These are phyloP conservation scores for Dianthus caryophyllus DNA, from an alignment of 148 eudicot genomes.

Conservation along the genomic window DNA sequence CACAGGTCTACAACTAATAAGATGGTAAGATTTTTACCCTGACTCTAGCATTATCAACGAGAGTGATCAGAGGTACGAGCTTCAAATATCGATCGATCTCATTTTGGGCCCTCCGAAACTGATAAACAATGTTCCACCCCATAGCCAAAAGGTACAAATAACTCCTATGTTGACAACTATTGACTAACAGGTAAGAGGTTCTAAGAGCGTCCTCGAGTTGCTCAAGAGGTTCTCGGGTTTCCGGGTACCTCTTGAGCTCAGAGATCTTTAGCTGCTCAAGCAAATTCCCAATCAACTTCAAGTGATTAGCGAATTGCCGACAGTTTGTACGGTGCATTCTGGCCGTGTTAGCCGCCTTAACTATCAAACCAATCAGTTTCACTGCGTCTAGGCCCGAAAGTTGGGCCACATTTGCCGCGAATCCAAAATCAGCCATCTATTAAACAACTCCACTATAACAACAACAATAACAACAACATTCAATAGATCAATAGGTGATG, in stretches of 20 bases:
- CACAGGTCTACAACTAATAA: background rate
- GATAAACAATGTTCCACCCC: constrained; percentile 99
- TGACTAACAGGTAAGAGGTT: constrained; percentile 78
- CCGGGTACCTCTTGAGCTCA: constrained; percentile 81
- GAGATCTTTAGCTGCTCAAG: constrained; percentile 73
- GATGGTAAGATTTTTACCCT: constrained; percentile 43
- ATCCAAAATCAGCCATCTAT: constrained; percentile 58
- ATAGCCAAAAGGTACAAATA: constrained; percentile 87
- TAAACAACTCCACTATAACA: constrained; percentile 20
- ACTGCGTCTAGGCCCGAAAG: constrained; percentile 78
- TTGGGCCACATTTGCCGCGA: constrained; percentile 69
- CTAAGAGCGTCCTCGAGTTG: constrained; percentile 92
- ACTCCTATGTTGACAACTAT: constrained; percentile 89
- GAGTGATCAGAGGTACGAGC: constrained; percentile 86
- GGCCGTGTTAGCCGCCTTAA: constrained; percentile 74
- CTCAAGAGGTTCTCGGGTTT: constrained; percentile 92
- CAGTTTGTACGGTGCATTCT: constrained; percentile 96
- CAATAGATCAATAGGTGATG: too few relatives aligned
- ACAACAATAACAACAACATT: background rate
- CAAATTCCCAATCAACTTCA: constrained; percentile 84
- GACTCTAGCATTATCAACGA: constrained; percentile 95
- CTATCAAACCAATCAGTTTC: constrained; percentile 69
- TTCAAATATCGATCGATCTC: constrained; percentile 97
- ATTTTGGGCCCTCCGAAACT: constrained; percentile 81
- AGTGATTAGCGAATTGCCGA: constrained; percentile 75